These are phyloP conservation scores for Cladosporium sp. DNA, from an alignment of 2,329 filamentous ascomycete species.

Conservation along the genomic window DNA sequence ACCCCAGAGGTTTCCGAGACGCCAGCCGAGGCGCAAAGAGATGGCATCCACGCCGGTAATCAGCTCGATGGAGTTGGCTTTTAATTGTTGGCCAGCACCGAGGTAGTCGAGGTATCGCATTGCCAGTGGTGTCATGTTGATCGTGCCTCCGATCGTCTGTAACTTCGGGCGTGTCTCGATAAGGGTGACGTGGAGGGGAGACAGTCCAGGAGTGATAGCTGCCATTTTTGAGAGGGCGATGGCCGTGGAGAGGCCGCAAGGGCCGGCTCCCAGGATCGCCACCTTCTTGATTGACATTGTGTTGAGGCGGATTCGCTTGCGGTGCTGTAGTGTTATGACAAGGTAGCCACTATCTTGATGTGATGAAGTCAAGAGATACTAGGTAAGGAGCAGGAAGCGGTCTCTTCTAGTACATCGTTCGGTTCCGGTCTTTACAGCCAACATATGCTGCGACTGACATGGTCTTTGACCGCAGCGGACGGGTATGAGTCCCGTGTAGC, in stretches of 20 bases:
- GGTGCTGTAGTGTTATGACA: background rate
- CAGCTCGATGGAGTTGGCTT: conserved; percentile 19
- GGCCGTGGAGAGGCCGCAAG: conserved; percentile 30
- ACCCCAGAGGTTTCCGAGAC: conserved; percentile 19
- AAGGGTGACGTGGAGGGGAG: conserved; percentile 13
- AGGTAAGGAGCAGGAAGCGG: background rate
- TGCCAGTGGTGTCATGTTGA: conserved; percentile 23
- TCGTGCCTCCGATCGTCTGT: conserved; percentile 23
- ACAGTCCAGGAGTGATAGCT: background rate
- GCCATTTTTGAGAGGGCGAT: conserved; percentile 38
- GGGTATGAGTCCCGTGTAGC: background rate
- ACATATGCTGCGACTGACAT: background rate
- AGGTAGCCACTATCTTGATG: background rate
- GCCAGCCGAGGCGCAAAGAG: conserved; percentile 8
- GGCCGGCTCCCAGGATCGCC: conserved; percentile 34
- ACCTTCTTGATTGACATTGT: conserved; percentile 20
- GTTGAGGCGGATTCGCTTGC: background rate
- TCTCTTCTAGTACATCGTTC: background rate
- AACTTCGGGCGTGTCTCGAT: conserved; percentile 15
- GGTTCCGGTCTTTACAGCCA: background rate
- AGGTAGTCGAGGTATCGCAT: conserved; percentile 24
- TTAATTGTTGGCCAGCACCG: conserved; percentile 13
- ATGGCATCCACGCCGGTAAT: conserved; percentile 19
- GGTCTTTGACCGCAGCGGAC: background rate
- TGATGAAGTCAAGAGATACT: background rate